Conservation (phyloP, 2,329 filamentous ascomycete species). For the Passalora sequoiae region DNA sequence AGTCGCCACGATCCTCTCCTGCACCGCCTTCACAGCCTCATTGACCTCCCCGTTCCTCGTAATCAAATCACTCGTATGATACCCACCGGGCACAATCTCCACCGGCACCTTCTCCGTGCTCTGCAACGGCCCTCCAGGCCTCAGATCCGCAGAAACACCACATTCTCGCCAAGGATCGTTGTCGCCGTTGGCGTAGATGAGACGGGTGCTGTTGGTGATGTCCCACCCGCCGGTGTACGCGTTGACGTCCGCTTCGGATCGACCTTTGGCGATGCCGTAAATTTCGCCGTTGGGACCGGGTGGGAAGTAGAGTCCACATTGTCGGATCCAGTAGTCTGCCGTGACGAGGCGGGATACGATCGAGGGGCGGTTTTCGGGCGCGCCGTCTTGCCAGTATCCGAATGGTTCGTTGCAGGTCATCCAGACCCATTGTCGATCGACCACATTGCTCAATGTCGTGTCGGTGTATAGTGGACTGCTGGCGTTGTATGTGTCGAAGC, state of each 20-base stretch:
- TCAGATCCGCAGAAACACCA: slow-evolving; percentile 49
- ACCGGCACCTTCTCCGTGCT: slow-evolving; percentile 48
- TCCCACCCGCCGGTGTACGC: slow-evolving; percentile 53
- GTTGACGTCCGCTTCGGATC: slow-evolving; percentile 49
- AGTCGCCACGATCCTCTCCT: slow-evolving; percentile 47
- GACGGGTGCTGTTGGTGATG: slow-evolving; percentile 50
- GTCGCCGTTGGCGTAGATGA: slow-evolving; percentile 56
- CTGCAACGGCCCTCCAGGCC: slow-evolving; percentile 51
- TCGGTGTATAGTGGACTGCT: slow-evolving; percentile 50
- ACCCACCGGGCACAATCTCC: slow-evolving; percentile 49
- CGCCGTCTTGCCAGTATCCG: slow-evolving; percentile 53
- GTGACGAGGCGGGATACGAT: slow-evolving; percentile 51
- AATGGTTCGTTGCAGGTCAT: slow-evolving; percentile 61
- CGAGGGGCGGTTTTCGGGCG: slow-evolving; percentile 42
- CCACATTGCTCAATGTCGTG: slow-evolving; percentile 41
- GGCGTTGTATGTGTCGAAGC: slow-evolving; percentile 51
- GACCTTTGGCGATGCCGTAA: slow-evolving; percentile 46
- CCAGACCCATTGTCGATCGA: slow-evolving; percentile 56
- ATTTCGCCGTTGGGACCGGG: slow-evolving; percentile 43
- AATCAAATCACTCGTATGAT: slow-evolving; percentile 54
- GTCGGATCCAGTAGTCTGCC: slow-evolving; percentile 50
- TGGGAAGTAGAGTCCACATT: slow-evolving; percentile 55
- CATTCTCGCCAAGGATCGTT: slow-evolving; percentile 57
- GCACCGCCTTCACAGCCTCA: slow-evolving; percentile 45
- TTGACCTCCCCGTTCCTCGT: slow-evolving; percentile 46